A percentile compares a stretch with the other conserved stretches of the same genome.
Conservation (phyloP, 257 asterid species). For the Solanum rostratum region DNA sequence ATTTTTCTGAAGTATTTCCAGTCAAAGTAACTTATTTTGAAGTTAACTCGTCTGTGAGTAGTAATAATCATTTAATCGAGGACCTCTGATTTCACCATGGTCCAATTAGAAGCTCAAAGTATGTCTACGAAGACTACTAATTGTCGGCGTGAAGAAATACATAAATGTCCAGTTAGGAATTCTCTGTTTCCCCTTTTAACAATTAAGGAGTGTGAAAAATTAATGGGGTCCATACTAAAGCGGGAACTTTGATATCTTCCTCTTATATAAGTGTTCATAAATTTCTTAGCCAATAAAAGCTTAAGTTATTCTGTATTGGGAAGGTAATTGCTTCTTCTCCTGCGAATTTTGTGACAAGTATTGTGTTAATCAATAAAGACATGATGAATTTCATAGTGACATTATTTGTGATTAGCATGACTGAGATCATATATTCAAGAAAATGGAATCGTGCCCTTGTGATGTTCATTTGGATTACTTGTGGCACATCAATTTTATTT, state of each 20-base stretch:
- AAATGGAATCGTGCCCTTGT: neutral
- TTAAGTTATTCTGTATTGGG: neutral
- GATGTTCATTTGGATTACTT: neutral
- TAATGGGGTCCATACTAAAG: neutral
- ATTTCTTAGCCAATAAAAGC: neutral
- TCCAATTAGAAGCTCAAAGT: neutral
- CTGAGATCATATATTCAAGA: neutral
- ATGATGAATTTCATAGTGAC: neutral
- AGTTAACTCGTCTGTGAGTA: neutral
- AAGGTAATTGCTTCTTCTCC: neutral
- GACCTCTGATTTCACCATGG: neutral
- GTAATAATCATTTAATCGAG: neutral
- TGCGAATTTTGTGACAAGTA: neutral
- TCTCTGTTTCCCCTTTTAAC: neutral
- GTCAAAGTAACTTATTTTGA: neutral
- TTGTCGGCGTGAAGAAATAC: neutral
- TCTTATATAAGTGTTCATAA: neutral
- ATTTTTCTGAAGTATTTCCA: neutral
- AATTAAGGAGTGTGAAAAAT: neutral
- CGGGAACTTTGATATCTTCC: neutral
- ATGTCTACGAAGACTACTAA: neutral
- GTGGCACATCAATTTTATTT: neutral
- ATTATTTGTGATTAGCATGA: neutral
- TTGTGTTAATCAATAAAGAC: neutral
- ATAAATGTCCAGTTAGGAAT: neutral